phyloP scores from a whole-genome alignment of 495 filamentous ascomycete species.

The Apodospora peruviana region DNA sequence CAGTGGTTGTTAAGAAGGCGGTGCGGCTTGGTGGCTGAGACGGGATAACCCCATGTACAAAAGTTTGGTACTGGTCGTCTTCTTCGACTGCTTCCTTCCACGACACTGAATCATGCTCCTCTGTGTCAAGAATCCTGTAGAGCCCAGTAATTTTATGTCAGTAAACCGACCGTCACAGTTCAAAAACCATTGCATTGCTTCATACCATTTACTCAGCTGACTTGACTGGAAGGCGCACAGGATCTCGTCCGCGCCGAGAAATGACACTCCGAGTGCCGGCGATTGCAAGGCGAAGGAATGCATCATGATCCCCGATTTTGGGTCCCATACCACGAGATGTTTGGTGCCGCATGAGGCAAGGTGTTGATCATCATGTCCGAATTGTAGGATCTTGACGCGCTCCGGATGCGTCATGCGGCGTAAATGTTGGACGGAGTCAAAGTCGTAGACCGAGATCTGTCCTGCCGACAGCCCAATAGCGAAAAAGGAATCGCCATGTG shows the following conservation, averaged over 20 bases:
- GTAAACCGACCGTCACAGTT: no score
- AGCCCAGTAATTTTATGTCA: no score
- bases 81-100: slow-evolving; percentile 3
- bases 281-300: slow-evolving; percentile 9
- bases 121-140: no score
- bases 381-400: slow-evolving; percentile 15
- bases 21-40: slow-evolving; percentile 7
- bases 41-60: background rate
- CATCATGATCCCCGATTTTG: slow-evolving; percentile 6
- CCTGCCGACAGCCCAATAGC: slow-evolving; percentile 26
- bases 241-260: slow-evolving; percentile 10
- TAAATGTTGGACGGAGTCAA: slow-evolving; percentile 14
- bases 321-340: slow-evolving; percentile 16
- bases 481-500: slow-evolving; percentile 17
- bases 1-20: slow-evolving; percentile 7
- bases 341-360: slow-evolving; percentile 18
- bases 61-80: slow-evolving; percentile 1
- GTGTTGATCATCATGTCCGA: slow-evolving; percentile 8
- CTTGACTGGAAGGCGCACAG: slow-evolving; percentile 12
- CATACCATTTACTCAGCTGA: slow-evolving; percentile 14
- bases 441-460: slow-evolving; percentile 20
- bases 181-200: no score
- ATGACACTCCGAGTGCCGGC: slow-evolving; percentile 2
- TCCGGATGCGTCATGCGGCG: slow-evolving; percentile 16
- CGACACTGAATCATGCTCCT: slow-evolving; percentile 6